phyloP scores from a whole-genome alignment of 2,329 filamentous ascomycete species.

The Bipolaris bicolor region DNA sequence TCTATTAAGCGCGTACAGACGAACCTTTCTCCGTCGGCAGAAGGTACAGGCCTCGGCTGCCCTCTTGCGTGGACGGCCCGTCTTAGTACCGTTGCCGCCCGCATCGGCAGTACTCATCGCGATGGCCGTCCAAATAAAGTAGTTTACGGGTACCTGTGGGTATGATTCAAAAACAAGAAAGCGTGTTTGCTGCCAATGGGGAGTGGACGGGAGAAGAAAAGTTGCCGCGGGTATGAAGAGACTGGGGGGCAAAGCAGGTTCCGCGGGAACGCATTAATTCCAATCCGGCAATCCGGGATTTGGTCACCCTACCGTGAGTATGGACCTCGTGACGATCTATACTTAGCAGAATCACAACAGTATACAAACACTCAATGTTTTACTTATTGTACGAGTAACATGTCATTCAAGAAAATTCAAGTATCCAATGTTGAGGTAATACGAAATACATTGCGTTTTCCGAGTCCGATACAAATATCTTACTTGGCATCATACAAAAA shows the following conservation, averaged over 20 bases:
- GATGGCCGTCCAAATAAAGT: background rate
- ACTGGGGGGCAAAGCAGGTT: background rate
- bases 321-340: no score
- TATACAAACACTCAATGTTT: no score
- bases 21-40: constrained; percentile 50
- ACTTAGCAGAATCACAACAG: no score
- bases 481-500: constrained; percentile 15
- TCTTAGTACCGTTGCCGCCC: constrained; percentile 10
- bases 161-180: background rate
- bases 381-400: background rate
- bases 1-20: background rate
- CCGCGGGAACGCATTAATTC: constrained; percentile 1
- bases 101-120: constrained; percentile 3
- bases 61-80: constrained; percentile 27
- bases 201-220: constrained; percentile 3
- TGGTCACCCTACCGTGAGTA: no score
- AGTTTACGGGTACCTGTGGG: background rate
- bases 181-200: background rate
- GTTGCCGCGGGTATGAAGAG: background rate
- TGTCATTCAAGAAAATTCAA: background rate
- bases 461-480: constrained; percentile 18
- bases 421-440: background rate
- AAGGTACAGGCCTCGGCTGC: constrained; percentile 47
- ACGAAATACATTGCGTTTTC: constrained; percentile 5
- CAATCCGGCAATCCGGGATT: background rate